These are phyloP conservation scores for Isatis lusitanica DNA, from an alignment of 441 rosid species.

Conservation along the genomic window DNA sequence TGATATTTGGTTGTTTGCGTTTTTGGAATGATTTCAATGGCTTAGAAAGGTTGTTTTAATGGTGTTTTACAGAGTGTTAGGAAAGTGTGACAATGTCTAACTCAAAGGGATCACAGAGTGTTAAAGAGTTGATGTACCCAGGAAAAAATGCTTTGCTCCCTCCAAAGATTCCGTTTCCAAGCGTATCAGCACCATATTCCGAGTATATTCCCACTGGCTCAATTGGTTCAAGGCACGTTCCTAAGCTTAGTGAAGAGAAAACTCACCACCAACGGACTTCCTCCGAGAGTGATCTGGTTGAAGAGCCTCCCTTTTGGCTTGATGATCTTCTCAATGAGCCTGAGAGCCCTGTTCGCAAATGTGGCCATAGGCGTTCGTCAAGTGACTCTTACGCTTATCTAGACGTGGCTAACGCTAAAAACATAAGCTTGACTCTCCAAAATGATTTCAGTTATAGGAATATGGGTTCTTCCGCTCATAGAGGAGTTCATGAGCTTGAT, in stretches of 20 bases:
- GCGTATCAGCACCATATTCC: constrained; percentile 59
- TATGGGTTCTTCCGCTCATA: constrained; percentile 45
- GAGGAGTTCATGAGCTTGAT: constrained; percentile 77
- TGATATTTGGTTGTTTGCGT: neutral
- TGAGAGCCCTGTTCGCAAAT: constrained; percentile 84
- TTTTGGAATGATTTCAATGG: neutral
- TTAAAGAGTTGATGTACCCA: constrained; percentile 62
- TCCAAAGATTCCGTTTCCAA: constrained; percentile 91
- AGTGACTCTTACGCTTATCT: constrained; percentile 96
- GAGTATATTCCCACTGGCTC: constrained; percentile 62
- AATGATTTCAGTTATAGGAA: constrained; percentile 60
- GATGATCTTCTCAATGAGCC: constrained; percentile 99
- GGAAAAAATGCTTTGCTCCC: constrained; percentile 90
- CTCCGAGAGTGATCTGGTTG: constrained; percentile 80
- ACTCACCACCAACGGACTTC: constrained; percentile 85
- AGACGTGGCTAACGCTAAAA: constrained; percentile 65
- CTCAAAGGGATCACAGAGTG: constrained; percentile 78
- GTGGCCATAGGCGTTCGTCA: constrained; percentile 96
- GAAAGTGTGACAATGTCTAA: constrained; percentile 60
- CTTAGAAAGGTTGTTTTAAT: neutral
- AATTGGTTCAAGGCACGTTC: constrained; percentile 68
- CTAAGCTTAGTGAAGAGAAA: constrained; percentile 63
- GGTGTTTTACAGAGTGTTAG: constrained; percentile 16
- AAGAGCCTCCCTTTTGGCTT: constrained; percentile 99
- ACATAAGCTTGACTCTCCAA: constrained; percentile 56